phyloP scores from a whole-genome alignment of 2,329 filamentous ascomycete species.

The Lachnellula arida region DNA sequence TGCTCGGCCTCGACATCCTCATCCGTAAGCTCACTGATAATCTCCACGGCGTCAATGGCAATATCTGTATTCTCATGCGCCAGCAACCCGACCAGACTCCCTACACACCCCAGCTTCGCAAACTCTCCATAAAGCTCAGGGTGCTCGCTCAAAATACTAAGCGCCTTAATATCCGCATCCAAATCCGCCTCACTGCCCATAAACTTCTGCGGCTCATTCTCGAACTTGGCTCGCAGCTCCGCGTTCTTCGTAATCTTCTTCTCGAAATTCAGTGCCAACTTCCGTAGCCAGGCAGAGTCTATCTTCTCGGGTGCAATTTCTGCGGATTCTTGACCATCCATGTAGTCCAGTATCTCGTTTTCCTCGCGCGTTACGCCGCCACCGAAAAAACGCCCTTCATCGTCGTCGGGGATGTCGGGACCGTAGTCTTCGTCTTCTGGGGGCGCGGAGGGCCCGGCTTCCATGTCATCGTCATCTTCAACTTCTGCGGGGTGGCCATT shows the following conservation, averaged over 20 bases:
- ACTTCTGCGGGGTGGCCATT: slow-evolving; percentile 28
- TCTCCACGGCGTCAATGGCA: slow-evolving; percentile 84
- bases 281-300: slow-evolving; percentile 77
- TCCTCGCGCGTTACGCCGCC: slow-evolving; percentile 81
- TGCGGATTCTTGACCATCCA: slow-evolving; percentile 61
- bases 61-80: slow-evolving; percentile 98
- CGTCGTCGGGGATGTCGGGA: slow-evolving; percentile 61
- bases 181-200: slow-evolving; percentile 84
- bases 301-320: slow-evolving; percentile 62
- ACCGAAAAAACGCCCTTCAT: slow-evolving; percentile 94
- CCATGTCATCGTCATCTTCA: slow-evolving; percentile 38
- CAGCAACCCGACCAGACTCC: slow-evolving; percentile 72
- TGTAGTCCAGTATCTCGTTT: slow-evolving; percentile 78
- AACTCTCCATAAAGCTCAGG: slow-evolving; percentile 79
- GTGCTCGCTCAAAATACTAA: slow-evolving; percentile 85
- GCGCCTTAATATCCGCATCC: slow-evolving; percentile 78
- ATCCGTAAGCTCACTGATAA: slow-evolving; percentile 86
- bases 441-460: slow-evolving; percentile 49
- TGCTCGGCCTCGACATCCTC: slow-evolving; percentile 83
- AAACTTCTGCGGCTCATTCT: slow-evolving; percentile 75
- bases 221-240: slow-evolving; percentile 80
- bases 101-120: slow-evolving; percentile 66
- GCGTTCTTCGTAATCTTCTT: slow-evolving; percentile 88
- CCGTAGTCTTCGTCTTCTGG: slow-evolving; percentile 50
- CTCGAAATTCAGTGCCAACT: slow-evolving; percentile 78